Evolutionary conservation across 257 asterid genomes (phyloP), one percentile per base, ranked within the genome.

Genomic region (Plantago major): DNA sequence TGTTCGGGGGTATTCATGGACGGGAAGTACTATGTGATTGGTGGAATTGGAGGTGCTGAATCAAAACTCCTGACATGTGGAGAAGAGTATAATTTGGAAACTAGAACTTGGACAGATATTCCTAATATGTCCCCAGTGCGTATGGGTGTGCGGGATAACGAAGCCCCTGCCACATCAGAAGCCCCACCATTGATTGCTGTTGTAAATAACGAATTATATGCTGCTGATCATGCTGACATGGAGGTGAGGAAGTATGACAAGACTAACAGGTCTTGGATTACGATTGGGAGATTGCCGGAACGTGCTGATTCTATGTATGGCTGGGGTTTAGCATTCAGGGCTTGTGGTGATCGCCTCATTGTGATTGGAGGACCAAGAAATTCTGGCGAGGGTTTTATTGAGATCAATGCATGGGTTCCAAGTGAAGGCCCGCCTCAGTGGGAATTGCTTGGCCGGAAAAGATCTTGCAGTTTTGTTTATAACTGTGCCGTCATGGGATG

Each of bases 401-500:
- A 82, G 46, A 82, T 82, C 2, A 82, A 82, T 66, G 64, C 83
- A 0, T 82, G 88, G 88, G 71, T 56, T 6, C 88, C 88, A 0
- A 67, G 74, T 17, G 83, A 74, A 9, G 85, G 76, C 3, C 81
- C 78, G 1, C 85, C 83, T 0, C 74, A 72, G n/a, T 76, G 88
- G 88, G 75, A 69, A 46, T 43, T 82, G 75, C 88, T 90, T 6
- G 90, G 90, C n/a, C 63, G 78, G 14, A 90, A 87, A 75, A 78
- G 72, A n/a, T 83, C 93, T 0, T 86, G 95, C 50, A 85, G 83
- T 61, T 90, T 87, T 76, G 97, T 87, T 48, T 87, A 90, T 75
- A 84, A 90, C 69, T 87, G 97, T 59, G 95, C 97, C n/a, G 93
- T 87, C 52, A 90, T 87, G 96, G 93, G 97, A 26, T 89, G 94